A percentile compares a stretch with the other conserved stretches of the same genome.
Conservation (phyloP, 495 filamentous ascomycete genomes). For the Hyaloscypha variabilis region DNA sequence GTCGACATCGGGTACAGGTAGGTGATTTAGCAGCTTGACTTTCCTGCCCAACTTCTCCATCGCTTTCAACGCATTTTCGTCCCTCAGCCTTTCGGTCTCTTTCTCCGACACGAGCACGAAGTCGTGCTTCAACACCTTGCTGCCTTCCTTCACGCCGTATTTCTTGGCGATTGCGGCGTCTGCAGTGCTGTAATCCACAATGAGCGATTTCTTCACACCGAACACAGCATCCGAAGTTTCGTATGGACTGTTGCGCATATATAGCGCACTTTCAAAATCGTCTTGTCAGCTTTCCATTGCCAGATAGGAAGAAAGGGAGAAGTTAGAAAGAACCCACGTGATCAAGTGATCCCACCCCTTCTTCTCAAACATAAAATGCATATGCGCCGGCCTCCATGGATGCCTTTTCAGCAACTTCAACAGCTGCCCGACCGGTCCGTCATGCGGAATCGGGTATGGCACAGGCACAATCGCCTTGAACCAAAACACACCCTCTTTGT, state of each 20-base stretch:
- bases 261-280: slow-evolving; percentile 57
- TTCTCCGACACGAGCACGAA: slow-evolving; percentile 74
- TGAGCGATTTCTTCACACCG: slow-evolving; percentile 83
- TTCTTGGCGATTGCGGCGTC: slow-evolving; percentile 60
- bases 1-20: slow-evolving; percentile 80
- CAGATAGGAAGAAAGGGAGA: background rate
- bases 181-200: slow-evolving; percentile 71
- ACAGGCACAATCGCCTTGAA: slow-evolving; percentile 88
- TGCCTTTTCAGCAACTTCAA: slow-evolving; percentile 72
- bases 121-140: slow-evolving; percentile 66
- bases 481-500: slow-evolving; percentile 77
- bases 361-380: slow-evolving; percentile 96
- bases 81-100: slow-evolving; percentile 70
- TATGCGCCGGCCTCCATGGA: slow-evolving; percentile 81
- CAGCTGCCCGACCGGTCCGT: slow-evolving; percentile 86
- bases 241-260: slow-evolving; percentile 82
- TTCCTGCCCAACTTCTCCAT: slow-evolving; percentile 70
- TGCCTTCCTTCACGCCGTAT: slow-evolving; percentile 72
- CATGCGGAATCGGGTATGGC: slow-evolving; percentile 85
- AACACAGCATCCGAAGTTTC: slow-evolving; percentile 92
- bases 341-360: slow-evolving; percentile 81
- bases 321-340: slow-evolving; percentile 56
- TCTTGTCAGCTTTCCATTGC: slow-evolving; percentile 38
- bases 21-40: slow-evolving; percentile 77
- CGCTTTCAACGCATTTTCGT: slow-evolving; percentile 72